These are phyloP conservation scores for Lepidopterella palustris DNA, from an alignment of 495 filamentous ascomycete genomes.

Conservation along the genomic window DNA sequence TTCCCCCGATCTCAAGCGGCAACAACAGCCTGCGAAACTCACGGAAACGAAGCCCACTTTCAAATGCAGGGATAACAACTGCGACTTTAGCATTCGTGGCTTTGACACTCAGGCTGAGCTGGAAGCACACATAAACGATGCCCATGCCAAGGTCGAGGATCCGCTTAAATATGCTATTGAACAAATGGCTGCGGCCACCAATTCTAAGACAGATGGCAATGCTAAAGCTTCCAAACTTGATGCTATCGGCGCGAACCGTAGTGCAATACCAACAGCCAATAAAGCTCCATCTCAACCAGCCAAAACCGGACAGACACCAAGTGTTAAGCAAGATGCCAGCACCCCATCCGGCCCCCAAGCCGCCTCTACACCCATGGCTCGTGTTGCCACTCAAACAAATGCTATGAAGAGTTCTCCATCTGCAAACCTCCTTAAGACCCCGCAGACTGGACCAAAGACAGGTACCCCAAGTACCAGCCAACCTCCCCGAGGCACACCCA, in stretches of 20 bases:
- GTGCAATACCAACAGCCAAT: slow-evolving; percentile 5
- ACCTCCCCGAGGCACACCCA: slow-evolving; percentile 15
- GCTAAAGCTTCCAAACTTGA: slow-evolving; percentile 13
- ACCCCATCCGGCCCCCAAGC: slow-evolving; percentile 19
- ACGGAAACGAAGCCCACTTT: slow-evolving; percentile 34
- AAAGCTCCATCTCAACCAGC: slow-evolving; percentile 9
- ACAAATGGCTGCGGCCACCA: slow-evolving; percentile 39
- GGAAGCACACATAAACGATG: slow-evolving; percentile 46
- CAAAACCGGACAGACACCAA: slow-evolving; percentile 26
- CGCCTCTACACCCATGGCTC: slow-evolving; percentile 23
- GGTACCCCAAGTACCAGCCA: slow-evolving; percentile 24
- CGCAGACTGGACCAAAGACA: slow-evolving; percentile 22
- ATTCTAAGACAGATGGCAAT: slow-evolving; percentile 45
- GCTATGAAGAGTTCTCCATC: slow-evolving; percentile 24
- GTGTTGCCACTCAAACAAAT: slow-evolving; percentile 18
- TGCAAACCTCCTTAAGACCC: slow-evolving; percentile 21
- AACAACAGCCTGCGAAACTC: slow-evolving; percentile 16
- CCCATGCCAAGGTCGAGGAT: slow-evolving; percentile 49
- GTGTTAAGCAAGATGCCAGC: slow-evolving; percentile 18
- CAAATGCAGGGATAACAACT: slow-evolving; percentile 42
- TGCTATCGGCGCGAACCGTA: slow-evolving; percentile 7
- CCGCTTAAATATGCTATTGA: slow-evolving; percentile 47
- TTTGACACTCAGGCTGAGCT: slow-evolving; percentile 51
- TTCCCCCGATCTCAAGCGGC: slow-evolving; percentile 43
- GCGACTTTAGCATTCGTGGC: slow-evolving; percentile 43